Conservation (phyloP, 2,329 filamentous ascomycete genomes). For the Colletotrichum sp. region DNA sequence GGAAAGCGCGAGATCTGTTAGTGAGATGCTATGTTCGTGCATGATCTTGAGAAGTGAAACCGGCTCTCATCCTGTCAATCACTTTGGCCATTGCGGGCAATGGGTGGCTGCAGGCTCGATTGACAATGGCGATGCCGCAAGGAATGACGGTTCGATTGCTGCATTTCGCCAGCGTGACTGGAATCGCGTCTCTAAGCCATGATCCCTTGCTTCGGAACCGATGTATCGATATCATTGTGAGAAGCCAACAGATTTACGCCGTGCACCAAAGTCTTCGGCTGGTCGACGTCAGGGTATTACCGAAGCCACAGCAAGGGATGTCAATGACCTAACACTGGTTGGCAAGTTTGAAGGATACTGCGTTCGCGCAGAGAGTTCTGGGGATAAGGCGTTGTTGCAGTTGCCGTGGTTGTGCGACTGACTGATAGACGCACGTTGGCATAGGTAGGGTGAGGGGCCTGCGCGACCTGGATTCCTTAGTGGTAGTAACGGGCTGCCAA, state of each 20-base stretch:
- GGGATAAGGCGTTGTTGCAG: neutral
- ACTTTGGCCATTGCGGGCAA: neutral
- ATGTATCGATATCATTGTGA: neutral
- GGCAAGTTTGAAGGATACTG: neutral
- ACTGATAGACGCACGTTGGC: neutral
- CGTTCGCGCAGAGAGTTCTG: neutral
- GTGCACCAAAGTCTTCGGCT: neutral
- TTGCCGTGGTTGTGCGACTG: neutral
- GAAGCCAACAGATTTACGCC: neutral
- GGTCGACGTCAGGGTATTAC: neutral
- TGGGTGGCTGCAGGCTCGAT: neutral
- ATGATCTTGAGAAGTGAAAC: constrained; percentile 19
- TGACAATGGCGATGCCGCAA: neutral
- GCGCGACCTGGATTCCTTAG: neutral
- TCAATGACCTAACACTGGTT: neutral
- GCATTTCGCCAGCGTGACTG: neutral
- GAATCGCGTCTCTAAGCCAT: neutral
- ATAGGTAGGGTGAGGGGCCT: neutral
- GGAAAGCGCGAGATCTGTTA: constrained; percentile 12
- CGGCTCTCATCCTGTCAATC: neutral
- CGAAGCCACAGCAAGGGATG: neutral
- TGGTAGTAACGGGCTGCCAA: neutral
- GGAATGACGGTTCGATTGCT: neutral
- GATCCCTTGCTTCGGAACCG: neutral
- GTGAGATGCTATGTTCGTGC: neutral